Percentiles rank a stretch among this genome's conserved stretches.
Evolutionary conservation across 345 rosid genomes (phyloP).

Genomic region (Pugionium cornutum): DNA sequence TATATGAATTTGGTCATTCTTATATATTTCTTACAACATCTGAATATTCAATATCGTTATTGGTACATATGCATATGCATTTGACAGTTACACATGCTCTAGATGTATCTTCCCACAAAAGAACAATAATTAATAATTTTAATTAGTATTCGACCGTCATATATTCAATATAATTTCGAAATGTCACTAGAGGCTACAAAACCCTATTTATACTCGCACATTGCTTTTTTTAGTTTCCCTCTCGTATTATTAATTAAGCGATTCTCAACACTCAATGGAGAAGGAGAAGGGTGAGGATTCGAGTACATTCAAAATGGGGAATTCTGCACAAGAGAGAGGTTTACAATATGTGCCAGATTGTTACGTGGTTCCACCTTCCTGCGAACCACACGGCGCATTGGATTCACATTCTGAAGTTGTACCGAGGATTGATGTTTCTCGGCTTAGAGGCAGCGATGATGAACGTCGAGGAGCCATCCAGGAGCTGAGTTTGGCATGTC

Average conservation of each 20-base stretch:
- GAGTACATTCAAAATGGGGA: constrained; percentile 45
- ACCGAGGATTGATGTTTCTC: constrained; percentile 54
- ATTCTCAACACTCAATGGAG: constrained; percentile 35
- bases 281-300: constrained; percentile 32
- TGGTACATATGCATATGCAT: constrained; percentile 3
- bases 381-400: constrained; percentile 28
- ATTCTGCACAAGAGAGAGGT: constrained; percentile 51
- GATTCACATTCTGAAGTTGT: constrained; percentile 28
- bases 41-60: constrained; percentile 17
- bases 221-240: neutral
- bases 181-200: constrained; percentile 19
- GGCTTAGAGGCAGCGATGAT: constrained; percentile 36
- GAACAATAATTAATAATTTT: constrained; percentile 4
- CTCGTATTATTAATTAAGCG: neutral
- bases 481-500: constrained; percentile 50
- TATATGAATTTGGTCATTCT: constrained; percentile 28
- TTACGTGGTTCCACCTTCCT: constrained; percentile 41
- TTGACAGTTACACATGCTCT: constrained; percentile 30
- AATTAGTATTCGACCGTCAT: constrained; percentile 30
- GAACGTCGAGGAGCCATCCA: constrained; percentile 42
- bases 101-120: neutral
- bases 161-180: neutral
- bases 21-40: constrained; percentile 18
- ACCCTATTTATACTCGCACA: constrained; percentile 20
- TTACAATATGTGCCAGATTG: constrained; percentile 46